phyloP scores from a whole-genome alignment of 805 yeast species.

The Saccharomycopsis javanensis region DNA sequence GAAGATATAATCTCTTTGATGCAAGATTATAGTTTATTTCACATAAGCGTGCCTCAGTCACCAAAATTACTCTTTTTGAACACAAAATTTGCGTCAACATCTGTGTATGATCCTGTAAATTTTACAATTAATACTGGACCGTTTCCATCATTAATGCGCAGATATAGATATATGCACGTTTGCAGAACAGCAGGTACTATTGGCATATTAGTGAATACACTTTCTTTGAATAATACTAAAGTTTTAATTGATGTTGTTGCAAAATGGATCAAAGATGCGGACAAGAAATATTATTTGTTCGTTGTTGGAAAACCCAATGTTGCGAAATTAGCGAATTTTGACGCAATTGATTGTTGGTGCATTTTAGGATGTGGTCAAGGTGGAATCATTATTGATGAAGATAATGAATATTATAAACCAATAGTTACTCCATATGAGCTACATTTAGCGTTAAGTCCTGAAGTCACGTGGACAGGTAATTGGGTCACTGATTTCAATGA shows the following conservation, averaged over 20 bases:
- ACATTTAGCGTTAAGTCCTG: constrained; percentile 65
- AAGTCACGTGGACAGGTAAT: constrained; percentile 82
- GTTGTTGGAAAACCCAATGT: constrained; percentile 98
- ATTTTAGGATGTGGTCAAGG: constrained; percentile 90
- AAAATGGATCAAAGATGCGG: constrained; percentile 56
- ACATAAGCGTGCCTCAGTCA: constrained; percentile 62
- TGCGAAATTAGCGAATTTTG: constrained; percentile 93
- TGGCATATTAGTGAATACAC: constrained; percentile 83
- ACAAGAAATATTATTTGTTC: constrained; percentile 85
- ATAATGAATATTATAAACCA: constrained; percentile 78
- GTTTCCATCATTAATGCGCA: constrained; percentile 66
- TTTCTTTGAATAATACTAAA: constrained; percentile 70
- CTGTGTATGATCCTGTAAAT: constrained; percentile 38
- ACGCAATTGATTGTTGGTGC: constrained; percentile 90
- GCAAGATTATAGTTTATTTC: constrained; percentile 51
- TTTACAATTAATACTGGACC: constrained; percentile 42
- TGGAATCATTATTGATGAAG: constrained; percentile 76
- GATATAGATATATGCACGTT: constrained; percentile 78
- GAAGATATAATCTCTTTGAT: constrained; percentile 26
- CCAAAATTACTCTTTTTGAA: constrained; percentile 70
- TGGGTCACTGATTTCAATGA: constrained; percentile 81
- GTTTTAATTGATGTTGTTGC: constrained; percentile 53
- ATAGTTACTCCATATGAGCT: constrained; percentile 91
- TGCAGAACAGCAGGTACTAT: constrained; percentile 89
- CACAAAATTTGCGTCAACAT: constrained; percentile 52